Evolutionary conservation across 2,329 filamentous ascomycete species (phyloP).

Genomic region (Sphaceloma murrayae): DNA sequence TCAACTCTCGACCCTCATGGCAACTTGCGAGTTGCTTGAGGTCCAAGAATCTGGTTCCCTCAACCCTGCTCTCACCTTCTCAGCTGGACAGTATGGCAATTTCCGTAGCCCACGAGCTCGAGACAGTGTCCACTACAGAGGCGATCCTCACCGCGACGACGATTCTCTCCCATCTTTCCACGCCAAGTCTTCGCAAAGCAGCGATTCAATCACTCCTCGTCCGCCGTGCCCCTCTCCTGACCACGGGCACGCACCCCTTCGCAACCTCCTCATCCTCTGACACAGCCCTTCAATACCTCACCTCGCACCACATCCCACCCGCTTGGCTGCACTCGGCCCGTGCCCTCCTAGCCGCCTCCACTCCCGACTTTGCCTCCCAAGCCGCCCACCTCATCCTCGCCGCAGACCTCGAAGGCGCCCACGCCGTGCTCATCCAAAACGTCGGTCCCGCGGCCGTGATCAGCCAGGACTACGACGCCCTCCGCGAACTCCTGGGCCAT

Average conservation of each 20-base stretch:
- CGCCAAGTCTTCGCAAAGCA: slow-evolving; percentile 21
- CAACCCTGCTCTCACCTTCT: slow-evolving; percentile 21
- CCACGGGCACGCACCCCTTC: slow-evolving; percentile 56
- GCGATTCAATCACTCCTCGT: slow-evolving; percentile 45
- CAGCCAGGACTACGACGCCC: slow-evolving; percentile 63
- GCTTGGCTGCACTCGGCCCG: slow-evolving; percentile 82
- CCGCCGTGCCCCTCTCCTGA: slow-evolving; percentile 54
- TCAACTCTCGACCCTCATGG: slow-evolving; percentile 72
- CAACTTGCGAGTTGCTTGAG: slow-evolving; percentile 59
- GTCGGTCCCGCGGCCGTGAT: slow-evolving; percentile 79
- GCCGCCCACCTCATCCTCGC: slow-evolving; percentile 74
- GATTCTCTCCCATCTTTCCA: slow-evolving; percentile 27
- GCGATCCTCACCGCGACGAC: slow-evolving; percentile 22
- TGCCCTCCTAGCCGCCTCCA: slow-evolving; percentile 68
- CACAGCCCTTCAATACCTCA: slow-evolving; percentile 46
- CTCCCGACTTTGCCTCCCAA: slow-evolving; percentile 59
- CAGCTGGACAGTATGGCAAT: slow-evolving; percentile 59
- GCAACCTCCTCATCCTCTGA: slow-evolving; percentile 22
- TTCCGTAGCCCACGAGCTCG: slow-evolving; percentile 27
- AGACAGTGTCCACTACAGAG: slow-evolving; percentile 24
- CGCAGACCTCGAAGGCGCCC: slow-evolving; percentile 67
- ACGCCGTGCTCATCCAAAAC: slow-evolving; percentile 67
- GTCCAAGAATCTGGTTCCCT: slow-evolving; percentile 24
- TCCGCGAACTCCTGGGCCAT: slow-evolving; percentile 59
- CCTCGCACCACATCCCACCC: slow-evolving; percentile 55